Evolutionary conservation across 106 monocot species (phyloP).

Genomic region (Acorus gramineus): DNA sequence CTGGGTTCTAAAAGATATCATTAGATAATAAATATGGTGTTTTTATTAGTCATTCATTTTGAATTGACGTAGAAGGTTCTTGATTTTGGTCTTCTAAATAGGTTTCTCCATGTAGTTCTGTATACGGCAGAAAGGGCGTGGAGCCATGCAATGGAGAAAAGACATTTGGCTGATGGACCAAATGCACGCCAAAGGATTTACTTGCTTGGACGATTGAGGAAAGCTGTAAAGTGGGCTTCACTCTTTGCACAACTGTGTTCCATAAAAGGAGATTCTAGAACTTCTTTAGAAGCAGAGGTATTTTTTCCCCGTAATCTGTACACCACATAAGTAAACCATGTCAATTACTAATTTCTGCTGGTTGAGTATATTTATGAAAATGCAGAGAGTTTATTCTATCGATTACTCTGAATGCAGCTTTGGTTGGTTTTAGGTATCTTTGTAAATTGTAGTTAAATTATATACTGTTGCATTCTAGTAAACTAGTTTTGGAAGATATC

Average conservation of each 20-base stretch:
- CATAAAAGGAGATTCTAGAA: conserved; percentile 78
- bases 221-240: conserved; percentile 93
- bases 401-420: too few species aligned
- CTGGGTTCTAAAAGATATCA: too few species aligned
- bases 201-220: conserved; percentile 82
- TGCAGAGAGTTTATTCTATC: too few species aligned
- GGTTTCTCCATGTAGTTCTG: conserved; percentile 89
- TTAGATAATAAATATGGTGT: too few species aligned
- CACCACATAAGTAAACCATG: too few species aligned
- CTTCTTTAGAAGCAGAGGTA: conserved; percentile 97
- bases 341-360: not conserved
- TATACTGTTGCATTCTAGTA: too few species aligned
- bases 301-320: not conserved
- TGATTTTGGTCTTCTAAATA: conserved; percentile 12
- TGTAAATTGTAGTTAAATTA: too few species aligned
- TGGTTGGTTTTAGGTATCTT: too few species aligned
- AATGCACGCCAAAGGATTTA: conserved; percentile 82
- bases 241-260: conserved; percentile 86
- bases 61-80: not conserved
- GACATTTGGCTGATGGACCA: conserved; percentile 83
- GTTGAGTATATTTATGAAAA: too few species aligned
- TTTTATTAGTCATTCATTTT: too few species aligned
- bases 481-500: too few species aligned
- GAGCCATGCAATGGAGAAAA: conserved; percentile 99
- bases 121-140: conserved; percentile 98